Percentiles rank a stretch among this genome's conserved stretches.
Evolutionary conservation across 2,329 filamentous ascomycete species (phyloP).

Genomic region (Stemphylium vesicarium): DNA sequence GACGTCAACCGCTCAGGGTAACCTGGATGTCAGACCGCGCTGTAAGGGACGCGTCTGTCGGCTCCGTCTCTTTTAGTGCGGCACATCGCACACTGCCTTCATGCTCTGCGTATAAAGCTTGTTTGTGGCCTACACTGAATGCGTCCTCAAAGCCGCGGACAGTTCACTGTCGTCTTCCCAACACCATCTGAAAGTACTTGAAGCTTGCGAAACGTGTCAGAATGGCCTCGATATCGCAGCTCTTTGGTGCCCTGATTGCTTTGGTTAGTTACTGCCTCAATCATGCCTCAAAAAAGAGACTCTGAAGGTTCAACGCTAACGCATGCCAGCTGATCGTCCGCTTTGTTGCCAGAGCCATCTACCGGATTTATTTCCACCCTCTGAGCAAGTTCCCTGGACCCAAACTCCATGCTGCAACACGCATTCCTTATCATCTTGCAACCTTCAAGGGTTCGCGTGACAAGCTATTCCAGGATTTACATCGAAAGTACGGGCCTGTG

Average conservation of each 20-base stretch:
- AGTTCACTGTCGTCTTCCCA: constrained; percentile 8
- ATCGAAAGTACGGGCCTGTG: constrained; percentile 50
- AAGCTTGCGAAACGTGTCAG: constrained; percentile 1
- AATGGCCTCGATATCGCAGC: constrained; percentile 3
- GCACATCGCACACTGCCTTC: neutral
- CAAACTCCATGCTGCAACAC: constrained; percentile 42
- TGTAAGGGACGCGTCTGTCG: neutral
- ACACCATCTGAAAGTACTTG: neutral
- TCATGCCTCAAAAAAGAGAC: neutral
- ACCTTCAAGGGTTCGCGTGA: constrained; percentile 31
- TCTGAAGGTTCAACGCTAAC: constrained; percentile 1
- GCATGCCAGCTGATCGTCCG: constrained; percentile 17
- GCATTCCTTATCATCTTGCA: constrained; percentile 42
- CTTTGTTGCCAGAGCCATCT: constrained; percentile 34
- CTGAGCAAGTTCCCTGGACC: constrained; percentile 53
- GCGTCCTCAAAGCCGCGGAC: neutral
- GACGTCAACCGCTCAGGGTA: neutral
- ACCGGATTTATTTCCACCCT: constrained; percentile 48
- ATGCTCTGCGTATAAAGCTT: constrained; percentile 1
- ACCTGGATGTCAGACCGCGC: neutral
- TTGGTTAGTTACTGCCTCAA: constrained; percentile 8
- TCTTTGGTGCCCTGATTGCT: constrained; percentile 7
- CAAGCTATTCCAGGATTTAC: constrained; percentile 35
- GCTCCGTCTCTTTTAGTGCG: neutral
- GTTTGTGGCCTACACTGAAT: neutral